Evolutionary conservation across 108 stramenopile species (phyloP), one percentile per base, ranked within the genome.

Genomic region (Hondaea fermentalgiana): DNA sequence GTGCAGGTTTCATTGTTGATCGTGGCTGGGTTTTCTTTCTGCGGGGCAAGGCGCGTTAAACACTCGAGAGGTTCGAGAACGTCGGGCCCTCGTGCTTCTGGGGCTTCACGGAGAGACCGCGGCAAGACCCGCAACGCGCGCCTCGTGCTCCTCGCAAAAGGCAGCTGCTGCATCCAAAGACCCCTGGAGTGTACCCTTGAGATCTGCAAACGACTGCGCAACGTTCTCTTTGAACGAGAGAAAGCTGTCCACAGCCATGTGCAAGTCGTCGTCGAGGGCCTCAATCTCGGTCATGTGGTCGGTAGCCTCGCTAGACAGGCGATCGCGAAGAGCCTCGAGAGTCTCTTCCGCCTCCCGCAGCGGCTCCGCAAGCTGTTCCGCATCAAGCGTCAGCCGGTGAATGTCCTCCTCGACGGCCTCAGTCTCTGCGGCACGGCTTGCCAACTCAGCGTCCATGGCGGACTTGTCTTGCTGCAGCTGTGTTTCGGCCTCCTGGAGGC

Each of bases 381-480:
- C 76, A 1, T 83, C 76, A 23, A 83, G 45, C 28, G 44, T 10
- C 25, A 83, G 51, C 8, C 51, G 76, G 76, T 83, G 76, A 4
- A 83, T 83, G 59, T 95, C 88, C 45, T 91, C 89, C 69, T 94
- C 93, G 89, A 94, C 71, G 12, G 88, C 91, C 87, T 94, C 91
- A 28, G 88, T 49, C 29, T 93, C 92, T 35, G 69, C 72, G 92
- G 71, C 83, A 94, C 90, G 29, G 91, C 87, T 35, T 92, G 58
- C 44, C 69, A 60, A 43, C 58, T 87, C 14, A 91, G 76, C 51
- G 93, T 72, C 51, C 72, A 51, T 72, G 35, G 16, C 92, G 23
- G 94, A 93, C 71, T 95, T 69, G 59, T 94, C 95, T 72, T 96
- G 95, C 88, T 93, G 90, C 47, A 94, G 93, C 44, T 96, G 72